Base-by-base conservation (phyloP, 768 basidiomycete species). In the Trametes cingulata region DNA sequence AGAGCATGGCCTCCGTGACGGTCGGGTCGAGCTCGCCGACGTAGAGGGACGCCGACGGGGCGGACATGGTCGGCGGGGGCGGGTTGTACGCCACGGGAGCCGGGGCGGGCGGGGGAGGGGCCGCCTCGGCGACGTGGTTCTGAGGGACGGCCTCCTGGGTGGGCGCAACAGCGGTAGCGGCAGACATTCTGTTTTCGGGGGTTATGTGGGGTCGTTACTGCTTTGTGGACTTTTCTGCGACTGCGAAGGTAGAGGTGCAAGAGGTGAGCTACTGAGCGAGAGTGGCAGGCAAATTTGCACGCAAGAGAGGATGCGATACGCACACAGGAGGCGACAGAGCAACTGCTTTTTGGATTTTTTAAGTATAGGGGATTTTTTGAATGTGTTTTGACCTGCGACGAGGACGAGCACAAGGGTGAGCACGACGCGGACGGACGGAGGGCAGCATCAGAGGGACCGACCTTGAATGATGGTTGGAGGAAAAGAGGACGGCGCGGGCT, bases 1-100 rank as follows among this genome's bases (percentile, higher is more conserved):
- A 99, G 55, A 99, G 85, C 94, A 98, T 98, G 58, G 97, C 96
- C 82, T 99, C 97, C 37, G 95, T 93, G 77, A 99, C 97, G 65
- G 92, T 90, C 69, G 92, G 88, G 78, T 98, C 97, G 67, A 99
- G 90, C 80, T 99, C 97, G 60, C 97, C 97, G 64, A 99, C 97
- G 78, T 99, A 99, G 69, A 99, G 91, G 60, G 95, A 97, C 22
- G 92, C 92, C 53, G 91, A 93, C 22, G 91, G 91, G 59, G 90
- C 81, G 41, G 86, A 77, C 61, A 76, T 72, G n/a, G 79, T 69
- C 35, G 86, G 77, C 58, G 78, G 74, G 58, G 81, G 81, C 29
- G 82, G 79, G 60, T 80, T 77, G 71, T 84, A 81, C 66, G 84
- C 83, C 74, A 86, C 84, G 40, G 79, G 71, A 43, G 77, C 75